Base-by-base conservation (phyloP, 768 basidiomycete species). In the Lentinula detonsa region DNA sequence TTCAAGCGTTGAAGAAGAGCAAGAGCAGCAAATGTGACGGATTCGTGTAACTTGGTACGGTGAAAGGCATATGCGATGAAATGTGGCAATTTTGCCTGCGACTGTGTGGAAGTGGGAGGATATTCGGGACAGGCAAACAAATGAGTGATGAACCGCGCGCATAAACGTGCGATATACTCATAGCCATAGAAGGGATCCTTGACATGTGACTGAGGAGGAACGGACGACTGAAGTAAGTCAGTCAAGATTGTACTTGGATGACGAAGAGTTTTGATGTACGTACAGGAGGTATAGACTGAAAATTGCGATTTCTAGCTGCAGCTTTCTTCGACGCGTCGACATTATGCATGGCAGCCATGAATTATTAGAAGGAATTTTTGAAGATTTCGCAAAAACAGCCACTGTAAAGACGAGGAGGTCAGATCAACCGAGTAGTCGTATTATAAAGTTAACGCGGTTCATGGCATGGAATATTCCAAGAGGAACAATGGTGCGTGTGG, bases 11-110 rank as follows among this genome's bases (percentile, higher is more conserved):
- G 86, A 9, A 97, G 81, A 31, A 95, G 73, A 16, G 84, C 76
- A 5, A 84, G 75, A 0, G 87, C 84, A 23, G 87, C 85, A 76
- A 75, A 94, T 65, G 76, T 91, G 62, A 91, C 90, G 10, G 85
- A 79, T 7, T 78, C 69, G 54, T 88, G 86, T 1, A 93, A 79
- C 61, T 90, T 87, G 0, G 90, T 91, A 34, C 93, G 86, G 67
- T 95, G 90, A 15, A 94, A 83, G 0, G 90, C 88, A 69, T 95
- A 95, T 0, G 91, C 91, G 68, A 93, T 90, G 71, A 94, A 94
- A 64, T 85, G 80, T 0, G 90, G 88, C 0, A 94, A 78, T 39
- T 78, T 76, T 0, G 86, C 85, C 51, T 85, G 81, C 7, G 85
- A 77, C 59, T 82, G 78, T 4, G 78, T 79, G 1, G 83, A 70